Evolutionary conservation across 1,284 basidiomycete genomes (phyloP), one percentile per base, ranked within the genome.

Genomic region (Ganoderma sinense): DNA sequence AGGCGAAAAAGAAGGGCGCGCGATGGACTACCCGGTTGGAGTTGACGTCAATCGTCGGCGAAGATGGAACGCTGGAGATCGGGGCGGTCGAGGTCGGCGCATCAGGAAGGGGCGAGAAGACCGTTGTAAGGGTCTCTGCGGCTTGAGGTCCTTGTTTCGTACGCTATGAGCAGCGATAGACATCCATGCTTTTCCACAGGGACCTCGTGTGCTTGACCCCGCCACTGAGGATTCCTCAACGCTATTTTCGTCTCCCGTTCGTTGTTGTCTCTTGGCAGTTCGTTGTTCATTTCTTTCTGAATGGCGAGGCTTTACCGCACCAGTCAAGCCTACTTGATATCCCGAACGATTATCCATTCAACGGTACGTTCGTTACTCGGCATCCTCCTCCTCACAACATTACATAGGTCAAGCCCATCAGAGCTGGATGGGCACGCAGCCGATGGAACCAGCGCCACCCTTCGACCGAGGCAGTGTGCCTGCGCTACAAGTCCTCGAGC

Each of bases 11-110:
- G 71, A 81, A 80, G n/a, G 83, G 84, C 68, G 85, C 86, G 7
- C 84, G 85, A 70, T 85, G 84, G 83, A 82, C 79, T 51, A 88
- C 89, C 36, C 81, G 85, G 36, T 79, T 96, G 31, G 84, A 93
- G 73, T 86, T 93, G n/a, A 87, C 91, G 76, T 84, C 92, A 59
- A 80, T 90, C 55, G 83, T 93, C 0, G 84, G 85, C 31, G 79
- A 84, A 59, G 83, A 85, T 39, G 92, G 91, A 3, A 82, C 78
- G 61, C 77, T 94, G 65, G 82, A 84, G 72, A 78, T 89, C 62
- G 83, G 81, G 66, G 83, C 85, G 26, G 80, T 83, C 75, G 87
- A 89, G 79, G 79, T 83, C 70, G 82, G 82, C 71, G 81, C 84
- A 77, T 83, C 81, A 63, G 80, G 76, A 13, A 78, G 73, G 70